Conservation (phyloP, 2,329 filamentous ascomycete genomes). For the Alternaria ethzedia region DNA sequence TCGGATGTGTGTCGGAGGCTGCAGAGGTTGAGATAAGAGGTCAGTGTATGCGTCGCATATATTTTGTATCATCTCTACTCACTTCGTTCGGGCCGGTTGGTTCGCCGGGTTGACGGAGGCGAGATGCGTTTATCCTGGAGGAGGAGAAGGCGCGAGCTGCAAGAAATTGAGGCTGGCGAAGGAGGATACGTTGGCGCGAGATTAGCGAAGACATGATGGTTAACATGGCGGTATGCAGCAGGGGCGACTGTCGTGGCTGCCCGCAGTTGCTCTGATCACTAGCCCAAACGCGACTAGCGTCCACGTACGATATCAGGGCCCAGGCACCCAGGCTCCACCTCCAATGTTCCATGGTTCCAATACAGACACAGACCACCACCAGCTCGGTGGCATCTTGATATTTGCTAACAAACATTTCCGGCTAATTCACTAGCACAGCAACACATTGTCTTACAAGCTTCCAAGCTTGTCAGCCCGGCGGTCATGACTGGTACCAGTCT, state of each 20-base stretch:
- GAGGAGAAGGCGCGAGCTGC: slow-evolving; percentile 33
- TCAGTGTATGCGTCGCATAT: background rate
- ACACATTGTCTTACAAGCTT: background rate
- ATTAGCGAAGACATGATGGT: slow-evolving; percentile 41
- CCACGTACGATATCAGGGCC: background rate
- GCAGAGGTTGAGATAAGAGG: background rate
- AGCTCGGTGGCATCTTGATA: background rate
- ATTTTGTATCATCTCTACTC: background rate
- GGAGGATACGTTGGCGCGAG: slow-evolving; percentile 19
- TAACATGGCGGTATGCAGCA: slow-evolving; percentile 32
- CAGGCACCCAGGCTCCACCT: slow-evolving; percentile 3
- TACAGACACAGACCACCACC: background rate
- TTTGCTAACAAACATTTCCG: background rate
- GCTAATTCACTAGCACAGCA: background rate
- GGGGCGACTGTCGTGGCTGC: slow-evolving; percentile 20
- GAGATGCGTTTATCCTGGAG: slow-evolving; percentile 30
- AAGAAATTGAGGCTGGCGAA: slow-evolving; percentile 8
- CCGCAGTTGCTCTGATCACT: slow-evolving; percentile 26
- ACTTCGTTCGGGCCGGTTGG: slow-evolving; percentile 47
- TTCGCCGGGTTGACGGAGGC: slow-evolving; percentile 43
- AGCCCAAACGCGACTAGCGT: slow-evolving; percentile 5
- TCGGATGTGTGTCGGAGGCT: slow-evolving; percentile 38
- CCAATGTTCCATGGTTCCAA: background rate
- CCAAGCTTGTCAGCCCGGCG: background rate
- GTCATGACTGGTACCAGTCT: slow-evolving; percentile 10